Percentiles rank a stretch among this genome's conserved stretches.
These are phyloP conservation scores for Anthracocystis setariae DNA, from an alignment of 1,284 basidiomycete genomes.

Conservation along the genomic window DNA sequence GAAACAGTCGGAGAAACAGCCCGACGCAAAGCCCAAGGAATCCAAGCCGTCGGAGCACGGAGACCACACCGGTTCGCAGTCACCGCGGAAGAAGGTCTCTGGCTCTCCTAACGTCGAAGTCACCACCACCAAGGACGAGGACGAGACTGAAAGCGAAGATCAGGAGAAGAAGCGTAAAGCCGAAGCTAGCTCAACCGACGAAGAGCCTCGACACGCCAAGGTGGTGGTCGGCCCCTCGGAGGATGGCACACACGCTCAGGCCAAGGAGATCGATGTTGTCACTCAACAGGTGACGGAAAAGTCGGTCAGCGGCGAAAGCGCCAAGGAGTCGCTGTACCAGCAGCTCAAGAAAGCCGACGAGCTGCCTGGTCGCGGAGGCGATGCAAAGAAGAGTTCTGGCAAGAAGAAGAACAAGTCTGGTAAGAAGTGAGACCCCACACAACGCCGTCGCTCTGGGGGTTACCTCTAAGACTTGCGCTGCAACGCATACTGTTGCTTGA, in stretches of 20 bases:
- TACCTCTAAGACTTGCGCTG: too few relatives aligned
- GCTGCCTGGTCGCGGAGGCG: slow-evolving; percentile 15
- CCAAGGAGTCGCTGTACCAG: slow-evolving; percentile 37
- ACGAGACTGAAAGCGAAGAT: slow-evolving; percentile 7
- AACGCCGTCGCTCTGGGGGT: too few relatives aligned
- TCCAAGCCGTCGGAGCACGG: not conserved
- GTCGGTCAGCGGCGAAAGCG: slow-evolving; percentile 5
- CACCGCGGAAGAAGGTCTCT: slow-evolving; percentile 30
- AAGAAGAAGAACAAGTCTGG: slow-evolving; percentile 32
- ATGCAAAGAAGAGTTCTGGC: slow-evolving; percentile 12
- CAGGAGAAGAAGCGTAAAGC: slow-evolving; percentile 18
- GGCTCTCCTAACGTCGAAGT: slow-evolving; percentile 17
- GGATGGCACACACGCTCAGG: slow-evolving; percentile 21
- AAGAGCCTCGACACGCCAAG: slow-evolving; percentile 28
- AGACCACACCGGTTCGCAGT: slow-evolving; percentile 12
- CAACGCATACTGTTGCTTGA: too few relatives aligned
- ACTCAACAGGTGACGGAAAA: slow-evolving; percentile 38
- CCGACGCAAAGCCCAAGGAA: slow-evolving; percentile 6
- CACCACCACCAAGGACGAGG: not conserved
- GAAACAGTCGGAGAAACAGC: slow-evolving; percentile 1
- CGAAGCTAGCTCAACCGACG: slow-evolving; percentile 4
- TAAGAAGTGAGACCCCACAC: slow-evolving; percentile 27
- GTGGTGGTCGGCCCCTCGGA: slow-evolving; percentile 31
- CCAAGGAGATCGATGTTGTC: slow-evolving; percentile 42
- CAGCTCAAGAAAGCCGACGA: slow-evolving; percentile 47